phyloP scores from a whole-genome alignment of 352 stramenopile species.

The Phytophthora tubulina region DNA sequence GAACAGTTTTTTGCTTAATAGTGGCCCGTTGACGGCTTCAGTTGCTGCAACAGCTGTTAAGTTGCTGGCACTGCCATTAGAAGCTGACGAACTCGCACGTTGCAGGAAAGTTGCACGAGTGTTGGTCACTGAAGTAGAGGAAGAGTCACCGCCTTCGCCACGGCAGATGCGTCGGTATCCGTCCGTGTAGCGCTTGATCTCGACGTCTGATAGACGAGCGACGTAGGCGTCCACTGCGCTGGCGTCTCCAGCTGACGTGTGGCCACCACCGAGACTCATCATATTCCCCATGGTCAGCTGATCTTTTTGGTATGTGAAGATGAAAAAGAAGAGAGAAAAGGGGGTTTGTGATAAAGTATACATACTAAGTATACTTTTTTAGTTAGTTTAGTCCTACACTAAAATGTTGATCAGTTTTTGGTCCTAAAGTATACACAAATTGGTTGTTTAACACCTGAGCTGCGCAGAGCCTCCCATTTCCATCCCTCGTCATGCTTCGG shows the following conservation, averaged over 20 bases:
- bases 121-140: slow-evolving; percentile 9
- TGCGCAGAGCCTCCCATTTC: slow-evolving; percentile 40
- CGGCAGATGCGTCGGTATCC: slow-evolving; percentile 79
- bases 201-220: slow-evolving; percentile 58
- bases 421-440: too few species aligned
- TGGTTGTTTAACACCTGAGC: slow-evolving; percentile 17
- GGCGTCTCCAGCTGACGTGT: slow-evolving; percentile 16
- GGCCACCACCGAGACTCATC: slow-evolving; percentile 60
- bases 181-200: slow-evolving; percentile 79
- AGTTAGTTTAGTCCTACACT: too few species aligned
- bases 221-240: slow-evolving; percentile 54
- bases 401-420: not conserved
- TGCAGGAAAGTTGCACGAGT: slow-evolving; percentile 22
- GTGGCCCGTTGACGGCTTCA: slow-evolving; percentile 12
- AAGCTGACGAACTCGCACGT: slow-evolving; percentile 26
- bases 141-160: slow-evolving; percentile 37
- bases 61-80: slow-evolving; percentile 33
- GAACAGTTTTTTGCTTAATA: slow-evolving; percentile 80
- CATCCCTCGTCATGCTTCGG: slow-evolving; percentile 33
- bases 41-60: slow-evolving; percentile 15
- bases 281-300: slow-evolving; percentile 71
- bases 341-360: slow-evolving; percentile 6
- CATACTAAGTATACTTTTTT: too few species aligned
- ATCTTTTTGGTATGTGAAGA: slow-evolving; percentile 30
- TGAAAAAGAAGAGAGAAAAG: too few species aligned